Conservation (phyloP, 2,329 filamentous ascomycete genomes). For the Canariomyces notabilis region DNA sequence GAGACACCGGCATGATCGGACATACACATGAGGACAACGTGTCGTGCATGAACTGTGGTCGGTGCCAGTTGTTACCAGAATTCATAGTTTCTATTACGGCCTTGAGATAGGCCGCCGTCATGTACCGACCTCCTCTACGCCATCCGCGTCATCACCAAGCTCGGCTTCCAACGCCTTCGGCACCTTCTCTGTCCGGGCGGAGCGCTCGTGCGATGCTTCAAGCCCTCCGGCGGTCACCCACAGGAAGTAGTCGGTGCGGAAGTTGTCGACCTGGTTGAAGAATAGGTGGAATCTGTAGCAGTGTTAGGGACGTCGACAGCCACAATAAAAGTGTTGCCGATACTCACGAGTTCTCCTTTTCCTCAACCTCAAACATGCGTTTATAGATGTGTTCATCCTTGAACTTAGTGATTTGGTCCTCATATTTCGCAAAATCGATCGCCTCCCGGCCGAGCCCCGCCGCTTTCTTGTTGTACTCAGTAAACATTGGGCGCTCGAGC, state of each 20-base stretch:
- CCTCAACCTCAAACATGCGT: constrained; percentile 84
- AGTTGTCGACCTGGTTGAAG: constrained; percentile 75
- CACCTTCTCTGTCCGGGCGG: constrained; percentile 38
- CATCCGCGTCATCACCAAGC: constrained; percentile 49
- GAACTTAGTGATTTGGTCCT: constrained; percentile 77
- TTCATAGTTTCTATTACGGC: not conserved
- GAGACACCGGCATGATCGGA: no score
- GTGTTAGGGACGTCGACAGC: constrained; percentile 1
- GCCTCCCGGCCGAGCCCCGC: constrained; percentile 58
- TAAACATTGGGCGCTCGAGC: constrained; percentile 87
- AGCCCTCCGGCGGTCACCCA: constrained; percentile 69
- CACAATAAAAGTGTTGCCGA: not conserved
- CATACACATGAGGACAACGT: no score
- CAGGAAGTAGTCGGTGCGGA: constrained; percentile 65
- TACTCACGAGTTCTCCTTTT: constrained; percentile 77
- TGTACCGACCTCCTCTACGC: constrained; percentile 26
- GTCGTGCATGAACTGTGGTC: not conserved
- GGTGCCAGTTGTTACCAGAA: not conserved
- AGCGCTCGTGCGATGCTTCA: constrained; percentile 49
- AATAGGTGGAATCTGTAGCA: constrained; percentile 63
- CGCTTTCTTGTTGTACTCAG: constrained; percentile 76
- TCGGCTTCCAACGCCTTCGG: constrained; percentile 41
- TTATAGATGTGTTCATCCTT: constrained; percentile 91
- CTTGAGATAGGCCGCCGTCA: not conserved
- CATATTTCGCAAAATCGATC: constrained; percentile 74